Conservation (phyloP, 1,284 basidiomycete genomes). For the Mycena citricolor region DNA sequence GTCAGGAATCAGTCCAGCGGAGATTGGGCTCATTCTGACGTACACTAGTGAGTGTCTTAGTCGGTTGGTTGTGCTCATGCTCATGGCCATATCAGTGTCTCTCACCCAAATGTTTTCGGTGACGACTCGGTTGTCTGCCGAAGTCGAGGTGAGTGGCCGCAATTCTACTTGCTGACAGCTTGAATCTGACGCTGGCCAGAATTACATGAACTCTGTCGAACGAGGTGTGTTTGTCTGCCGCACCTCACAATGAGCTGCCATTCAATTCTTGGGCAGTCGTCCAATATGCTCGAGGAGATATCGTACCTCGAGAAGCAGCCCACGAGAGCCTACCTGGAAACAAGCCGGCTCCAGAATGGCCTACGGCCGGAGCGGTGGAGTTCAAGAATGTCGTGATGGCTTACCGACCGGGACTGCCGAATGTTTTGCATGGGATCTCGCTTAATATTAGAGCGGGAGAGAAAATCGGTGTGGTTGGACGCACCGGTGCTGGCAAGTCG, state of each 20-base stretch:
- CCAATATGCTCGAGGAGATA: constrained; percentile 56
- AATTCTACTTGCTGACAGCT: neutral
- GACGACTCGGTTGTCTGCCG: constrained; percentile 60
- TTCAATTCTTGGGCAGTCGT: constrained; percentile 39
- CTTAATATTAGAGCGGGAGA: constrained; percentile 65
- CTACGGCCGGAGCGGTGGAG: constrained; percentile 48
- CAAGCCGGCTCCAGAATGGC: constrained; percentile 54
- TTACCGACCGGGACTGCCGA: constrained; percentile 57
- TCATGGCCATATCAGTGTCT: constrained; percentile 37
- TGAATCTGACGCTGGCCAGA: constrained; percentile 36
- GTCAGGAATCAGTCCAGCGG: constrained; percentile 59
- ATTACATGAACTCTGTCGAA: constrained; percentile 77
- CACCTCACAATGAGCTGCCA: constrained; percentile 7
- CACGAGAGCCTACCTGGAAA: constrained; percentile 51
- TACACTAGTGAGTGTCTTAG: constrained; percentile 51
- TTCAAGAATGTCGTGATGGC: constrained; percentile 55
- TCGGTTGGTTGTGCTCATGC: neutral
- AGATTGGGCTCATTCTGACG: constrained; percentile 73
- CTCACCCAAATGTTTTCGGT: constrained; percentile 56
- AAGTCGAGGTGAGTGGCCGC: constrained; percentile 60
- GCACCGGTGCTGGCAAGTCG: constrained; percentile 60
- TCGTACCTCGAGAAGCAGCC: constrained; percentile 64
- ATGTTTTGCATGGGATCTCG: constrained; percentile 59
- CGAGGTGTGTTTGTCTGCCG: constrained; percentile 39
- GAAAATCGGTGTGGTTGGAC: constrained; percentile 77